Base-by-base conservation (phyloP, 2,329 filamentous ascomycete genomes). In the Macrophomina tecta region DNA sequence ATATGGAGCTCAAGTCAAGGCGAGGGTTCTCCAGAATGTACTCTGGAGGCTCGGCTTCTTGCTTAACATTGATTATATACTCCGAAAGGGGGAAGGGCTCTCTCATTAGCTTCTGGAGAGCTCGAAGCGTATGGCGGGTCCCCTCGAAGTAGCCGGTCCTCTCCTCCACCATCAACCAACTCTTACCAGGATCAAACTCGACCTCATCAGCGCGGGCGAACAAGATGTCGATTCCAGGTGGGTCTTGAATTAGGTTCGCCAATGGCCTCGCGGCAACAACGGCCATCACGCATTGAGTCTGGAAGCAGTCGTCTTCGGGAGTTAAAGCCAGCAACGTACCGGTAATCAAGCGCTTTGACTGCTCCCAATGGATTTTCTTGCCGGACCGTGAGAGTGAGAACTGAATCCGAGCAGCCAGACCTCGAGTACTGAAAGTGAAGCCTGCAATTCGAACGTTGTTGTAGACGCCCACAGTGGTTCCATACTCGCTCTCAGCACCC, bases 121-220 rank as follows among this genome's bases (percentile, higher is more conserved):
- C 90, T 14, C 86, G 81, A 74, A 97, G 83, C 0, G 89, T 90
- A 74, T 97, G 88, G 0, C 91, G 85, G 45, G 87, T 84, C 0
- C 91, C 87, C 76, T 97, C 94, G 69, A 88, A 97, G 74, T 93
- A 97, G 0, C 91, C 89, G 0, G 78, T 77, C 3, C 89, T 85
- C 1, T 90, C 85, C 73, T 97, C 92, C 0, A 97, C 80, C 91
- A 97, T 97, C 11, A 94, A 78, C 76, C 89, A 89, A 71, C 91
- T 88, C 40, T 85, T 77, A 16, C 85, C 84, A 0, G 92, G 88
- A 72, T 97, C 90, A 58, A 96, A 82, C 23, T 87, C 82, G 0
- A 89, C 81, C 30, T 93, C 86, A 2, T 86, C 80, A 0, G 82
- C 72, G 7, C 84, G 77, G 0, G 86, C 85, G 80, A 93, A 94